Evolutionary conservation across 495 filamentous ascomycete genomes (phyloP).

Genomic region (Hypoxylon lenormandii): DNA sequence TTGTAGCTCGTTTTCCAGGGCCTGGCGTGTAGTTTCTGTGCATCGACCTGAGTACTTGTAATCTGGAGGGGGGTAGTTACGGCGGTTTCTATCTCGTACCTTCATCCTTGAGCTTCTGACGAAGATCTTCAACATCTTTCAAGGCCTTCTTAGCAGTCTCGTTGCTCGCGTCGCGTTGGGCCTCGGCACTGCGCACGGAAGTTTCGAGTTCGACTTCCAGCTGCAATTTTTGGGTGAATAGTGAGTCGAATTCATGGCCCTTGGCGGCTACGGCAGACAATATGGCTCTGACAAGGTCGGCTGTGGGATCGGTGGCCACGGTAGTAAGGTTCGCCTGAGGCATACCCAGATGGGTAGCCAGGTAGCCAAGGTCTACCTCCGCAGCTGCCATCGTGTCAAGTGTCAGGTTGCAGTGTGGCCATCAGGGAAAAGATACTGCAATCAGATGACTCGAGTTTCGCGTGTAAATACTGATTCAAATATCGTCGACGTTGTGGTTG

Average conservation of each 20-base stretch:
- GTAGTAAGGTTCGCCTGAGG: conserved; percentile 74
- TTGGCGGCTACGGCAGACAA: conserved; percentile 75
- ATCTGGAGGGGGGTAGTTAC: background rate
- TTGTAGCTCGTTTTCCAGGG: conserved; percentile 84
- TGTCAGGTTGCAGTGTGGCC: conserved; percentile 30
- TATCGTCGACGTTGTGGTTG: background rate
- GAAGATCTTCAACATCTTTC: conserved; percentile 79
- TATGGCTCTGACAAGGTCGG: conserved; percentile 77
- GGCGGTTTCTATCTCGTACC: conserved; percentile 65
- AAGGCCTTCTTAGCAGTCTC: conserved; percentile 81
- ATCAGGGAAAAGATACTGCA: conserved; percentile 24
- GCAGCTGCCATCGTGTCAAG: conserved; percentile 76
- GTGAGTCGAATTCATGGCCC: conserved; percentile 80
- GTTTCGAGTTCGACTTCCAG: conserved; percentile 93
- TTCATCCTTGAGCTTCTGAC: conserved; percentile 81
- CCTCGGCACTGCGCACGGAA: conserved; percentile 81
- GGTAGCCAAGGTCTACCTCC: conserved; percentile 77
- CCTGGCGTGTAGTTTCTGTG: conserved; percentile 53
- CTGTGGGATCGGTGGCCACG: conserved; percentile 77
- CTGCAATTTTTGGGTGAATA: conserved; percentile 84
- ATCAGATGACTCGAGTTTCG: background rate
- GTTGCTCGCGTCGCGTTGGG: conserved; percentile 82
- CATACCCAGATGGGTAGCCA: conserved; percentile 79
- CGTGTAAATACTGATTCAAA: background rate
- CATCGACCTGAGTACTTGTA: conserved; percentile 32